phyloP scores from a whole-genome alignment of 352 stramenopile species.

The Blastocystis sp. region DNA sequence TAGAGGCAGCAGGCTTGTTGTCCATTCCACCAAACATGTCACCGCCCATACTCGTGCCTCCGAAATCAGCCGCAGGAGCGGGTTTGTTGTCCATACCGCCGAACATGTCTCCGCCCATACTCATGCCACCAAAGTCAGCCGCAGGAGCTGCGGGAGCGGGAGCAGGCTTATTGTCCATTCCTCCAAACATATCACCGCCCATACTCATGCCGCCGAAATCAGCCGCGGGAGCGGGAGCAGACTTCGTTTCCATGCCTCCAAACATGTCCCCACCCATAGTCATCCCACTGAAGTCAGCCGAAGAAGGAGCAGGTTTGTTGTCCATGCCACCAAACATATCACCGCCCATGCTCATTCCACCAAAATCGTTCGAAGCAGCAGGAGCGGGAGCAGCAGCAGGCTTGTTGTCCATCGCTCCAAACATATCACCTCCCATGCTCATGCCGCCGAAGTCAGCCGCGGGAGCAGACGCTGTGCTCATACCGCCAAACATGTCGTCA shows the following conservation, averaged over 20 bases:
- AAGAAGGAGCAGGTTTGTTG: background rate
- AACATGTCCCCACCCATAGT: constrained; percentile 69
- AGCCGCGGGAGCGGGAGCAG: background rate
- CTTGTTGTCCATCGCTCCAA: constrained; percentile 55
- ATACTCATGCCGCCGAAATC: constrained; percentile 18
- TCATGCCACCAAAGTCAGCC: constrained; percentile 15
- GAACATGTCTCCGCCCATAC: constrained; percentile 37
- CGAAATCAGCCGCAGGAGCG: constrained; percentile 32
- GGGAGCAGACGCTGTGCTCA: constrained; percentile 8
- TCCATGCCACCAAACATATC: constrained; percentile 72
- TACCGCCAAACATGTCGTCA: constrained; percentile 72
- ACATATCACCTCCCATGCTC: constrained; percentile 62
- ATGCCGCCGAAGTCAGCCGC: constrained; percentile 5
- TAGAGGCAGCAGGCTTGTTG: background rate
- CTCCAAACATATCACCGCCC: constrained; percentile 31
- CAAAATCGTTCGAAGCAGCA: constrained; percentile 6
- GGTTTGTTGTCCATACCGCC: constrained; percentile 51
- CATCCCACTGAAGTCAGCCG: constrained; percentile 2
- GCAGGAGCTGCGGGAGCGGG: background rate
- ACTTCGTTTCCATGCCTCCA: constrained; percentile 34
- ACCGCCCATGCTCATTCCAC: constrained; percentile 41
- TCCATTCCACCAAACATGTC: constrained; percentile 64
- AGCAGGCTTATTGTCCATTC: constrained; percentile 7
- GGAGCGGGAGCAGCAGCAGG: constrained; percentile 4
- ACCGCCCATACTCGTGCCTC: constrained; percentile 37